A percentile compares a stretch with the other conserved stretches of the same genome.
These are phyloP conservation scores for Castanea sativa DNA, from an alignment of 306 rosid species.

Conservation along the genomic window DNA sequence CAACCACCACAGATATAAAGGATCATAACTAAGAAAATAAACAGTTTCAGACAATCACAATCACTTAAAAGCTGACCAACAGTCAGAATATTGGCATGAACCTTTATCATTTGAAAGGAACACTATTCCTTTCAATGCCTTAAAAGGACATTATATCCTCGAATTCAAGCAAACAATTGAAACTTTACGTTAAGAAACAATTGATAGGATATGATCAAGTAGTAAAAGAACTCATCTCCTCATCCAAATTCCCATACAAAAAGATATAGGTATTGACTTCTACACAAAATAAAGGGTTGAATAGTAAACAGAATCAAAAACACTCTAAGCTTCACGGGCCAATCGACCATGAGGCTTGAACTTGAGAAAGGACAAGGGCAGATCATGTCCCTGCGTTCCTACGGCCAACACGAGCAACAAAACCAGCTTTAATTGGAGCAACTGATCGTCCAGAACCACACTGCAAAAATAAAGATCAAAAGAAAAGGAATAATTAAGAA, in stretches of 20 bases:
- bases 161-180: neutral
- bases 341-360: neutral
- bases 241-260: neutral
- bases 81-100: neutral
- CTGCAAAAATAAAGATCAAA: conserved; percentile 37
- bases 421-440: conserved; percentile 95
- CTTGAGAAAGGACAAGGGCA: neutral
- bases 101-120: neutral
- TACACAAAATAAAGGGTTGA: neutral
- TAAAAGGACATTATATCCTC: neutral
- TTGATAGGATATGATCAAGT: neutral
- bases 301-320: neutral
- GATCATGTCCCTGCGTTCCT: conserved; percentile 69
- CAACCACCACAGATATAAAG: too few relatives aligned
- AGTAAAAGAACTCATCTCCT: neutral
- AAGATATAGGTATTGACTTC: neutral
- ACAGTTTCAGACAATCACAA: too few relatives aligned
- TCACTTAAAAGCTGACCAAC: neutral
- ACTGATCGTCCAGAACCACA: conserved; percentile 95
- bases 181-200: neutral
- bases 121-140: too few relatives aligned
- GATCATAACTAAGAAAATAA: too few relatives aligned
- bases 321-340: conserved; percentile 1
- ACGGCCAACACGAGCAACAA: conserved; percentile 95
- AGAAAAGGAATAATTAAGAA: neutral